phyloP scores from a whole-genome alignment of 75 land plant genomes.

The Selaginella tamariscina region DNA sequence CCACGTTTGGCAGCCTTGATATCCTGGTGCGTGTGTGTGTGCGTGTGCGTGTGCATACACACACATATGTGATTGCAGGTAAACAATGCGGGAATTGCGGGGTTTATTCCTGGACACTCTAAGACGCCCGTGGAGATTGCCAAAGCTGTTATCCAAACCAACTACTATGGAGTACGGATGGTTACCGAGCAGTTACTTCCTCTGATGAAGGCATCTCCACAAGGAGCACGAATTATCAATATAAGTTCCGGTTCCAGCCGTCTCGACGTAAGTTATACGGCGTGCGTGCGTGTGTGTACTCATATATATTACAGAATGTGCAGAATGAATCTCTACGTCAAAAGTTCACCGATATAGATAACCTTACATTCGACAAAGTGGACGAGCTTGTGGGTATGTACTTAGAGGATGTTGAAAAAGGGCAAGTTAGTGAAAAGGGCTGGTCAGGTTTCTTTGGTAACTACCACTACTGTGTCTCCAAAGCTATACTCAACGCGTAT shows the following conservation, averaged over 20 bases:
- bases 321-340: neutral
- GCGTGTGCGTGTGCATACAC: no score
- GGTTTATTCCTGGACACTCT: constrained; percentile 18
- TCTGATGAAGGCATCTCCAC: constrained; percentile 48
- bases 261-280: neutral
- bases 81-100: constrained; percentile 51
- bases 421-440: neutral
- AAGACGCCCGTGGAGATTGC: constrained; percentile 47
- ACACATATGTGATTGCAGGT: no score
- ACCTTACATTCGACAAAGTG: neutral
- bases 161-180: constrained; percentile 52
- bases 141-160: constrained; percentile 36
- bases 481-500: neutral
- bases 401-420: neutral
- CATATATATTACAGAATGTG: neutral
- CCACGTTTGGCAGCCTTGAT: constrained; percentile 30
- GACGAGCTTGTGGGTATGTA: neutral
- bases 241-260: constrained; percentile 27
- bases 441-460: neutral
- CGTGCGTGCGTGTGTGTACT: neutral
- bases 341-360: neutral
- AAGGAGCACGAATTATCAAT: constrained; percentile 66
- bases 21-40: constrained; percentile 34
- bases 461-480: neutral
- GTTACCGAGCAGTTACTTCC: constrained; percentile 65